Percentiles rank a stretch among this genome's conserved stretches.
phyloP scores from a whole-genome alignment of 2,329 filamentous ascomycete species.

The Fusarium sp. region DNA sequence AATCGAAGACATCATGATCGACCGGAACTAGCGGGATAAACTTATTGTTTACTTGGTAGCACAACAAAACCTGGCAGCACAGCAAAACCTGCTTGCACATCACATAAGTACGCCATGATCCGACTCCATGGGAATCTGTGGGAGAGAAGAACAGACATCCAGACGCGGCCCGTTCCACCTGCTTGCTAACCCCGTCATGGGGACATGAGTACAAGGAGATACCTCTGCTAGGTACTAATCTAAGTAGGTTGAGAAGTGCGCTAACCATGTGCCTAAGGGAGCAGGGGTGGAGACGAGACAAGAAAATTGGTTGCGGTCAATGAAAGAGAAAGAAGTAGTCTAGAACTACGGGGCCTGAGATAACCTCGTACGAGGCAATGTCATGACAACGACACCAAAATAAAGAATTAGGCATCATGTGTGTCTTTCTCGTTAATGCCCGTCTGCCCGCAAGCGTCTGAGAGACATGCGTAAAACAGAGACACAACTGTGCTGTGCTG shows the following conservation, averaged over 20 bases:
- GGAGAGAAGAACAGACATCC: slow-evolving; percentile 2
- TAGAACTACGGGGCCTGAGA: background rate
- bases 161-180: slow-evolving; percentile 30
- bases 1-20: slow-evolving; percentile 1
- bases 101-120: background rate
- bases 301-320: background rate
- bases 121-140: slow-evolving; percentile 1
- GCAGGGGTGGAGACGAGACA: background rate
- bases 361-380: background rate
- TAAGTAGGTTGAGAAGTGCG: too few species aligned
- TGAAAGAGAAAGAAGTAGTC: background rate
- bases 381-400: background rate
- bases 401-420: background rate
- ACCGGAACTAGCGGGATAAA: background rate
- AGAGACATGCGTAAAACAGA: slow-evolving; percentile 17
- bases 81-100: background rate
- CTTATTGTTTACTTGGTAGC: background rate
- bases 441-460: slow-evolving; percentile 6
- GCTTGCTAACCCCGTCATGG: background rate
- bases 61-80: background rate
- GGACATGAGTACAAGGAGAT: slow-evolving; percentile 14
- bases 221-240: background rate
- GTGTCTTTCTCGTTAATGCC: background rate
- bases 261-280: too few species aligned
- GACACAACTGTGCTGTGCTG: background rate